Conservation (phyloP, 805 yeast species). For the Yarrowia porcina region DNA sequence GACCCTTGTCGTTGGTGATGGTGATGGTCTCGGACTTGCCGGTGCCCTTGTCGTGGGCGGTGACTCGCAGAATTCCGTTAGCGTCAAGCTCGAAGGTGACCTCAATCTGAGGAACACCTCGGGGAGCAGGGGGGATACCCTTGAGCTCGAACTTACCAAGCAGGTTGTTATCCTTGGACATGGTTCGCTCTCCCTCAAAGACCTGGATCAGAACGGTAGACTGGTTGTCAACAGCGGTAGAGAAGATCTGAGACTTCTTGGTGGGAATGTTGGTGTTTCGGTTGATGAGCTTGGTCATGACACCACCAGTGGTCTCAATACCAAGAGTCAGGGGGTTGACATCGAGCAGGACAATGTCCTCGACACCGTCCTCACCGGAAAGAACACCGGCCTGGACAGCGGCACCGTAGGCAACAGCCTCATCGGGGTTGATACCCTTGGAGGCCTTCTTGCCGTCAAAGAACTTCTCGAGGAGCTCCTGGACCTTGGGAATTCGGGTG, state of each 20-base stretch:
- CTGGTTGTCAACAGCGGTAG: constrained; percentile 95
- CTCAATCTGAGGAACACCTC: constrained; percentile 89
- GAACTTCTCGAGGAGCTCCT: constrained; percentile 82
- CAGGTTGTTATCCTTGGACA: constrained; percentile 88
- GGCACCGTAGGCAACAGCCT: constrained; percentile 99
- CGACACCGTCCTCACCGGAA: constrained; percentile 92
- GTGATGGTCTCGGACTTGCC: constrained; percentile 90
- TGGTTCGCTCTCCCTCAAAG: constrained; percentile 93
- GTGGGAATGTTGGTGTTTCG: constrained; percentile 96
- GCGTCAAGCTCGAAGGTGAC: constrained; percentile 87
- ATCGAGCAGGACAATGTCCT: constrained; percentile 83
- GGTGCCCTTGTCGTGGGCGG: constrained; percentile 89
- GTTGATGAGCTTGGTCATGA: constrained; percentile 91
- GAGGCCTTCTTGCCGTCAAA: constrained; percentile 95
- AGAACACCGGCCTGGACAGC: constrained; percentile 99
- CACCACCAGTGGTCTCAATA: constrained; percentile 97
- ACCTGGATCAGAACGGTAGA: constrained; percentile 93
- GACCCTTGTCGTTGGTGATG: constrained; percentile 90
- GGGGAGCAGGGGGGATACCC: constrained; percentile 87
- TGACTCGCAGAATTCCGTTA: constrained; percentile 80
- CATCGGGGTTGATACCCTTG: constrained; percentile 98
- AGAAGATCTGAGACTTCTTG: constrained; percentile 89
- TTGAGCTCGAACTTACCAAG: constrained; percentile 83
- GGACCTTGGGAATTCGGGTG: constrained; percentile 98
- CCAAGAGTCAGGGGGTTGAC: constrained; percentile 93